phyloP scores from a whole-genome alignment of 2,329 filamentous ascomycete genomes.

The Rhynchosporium agropyri region DNA sequence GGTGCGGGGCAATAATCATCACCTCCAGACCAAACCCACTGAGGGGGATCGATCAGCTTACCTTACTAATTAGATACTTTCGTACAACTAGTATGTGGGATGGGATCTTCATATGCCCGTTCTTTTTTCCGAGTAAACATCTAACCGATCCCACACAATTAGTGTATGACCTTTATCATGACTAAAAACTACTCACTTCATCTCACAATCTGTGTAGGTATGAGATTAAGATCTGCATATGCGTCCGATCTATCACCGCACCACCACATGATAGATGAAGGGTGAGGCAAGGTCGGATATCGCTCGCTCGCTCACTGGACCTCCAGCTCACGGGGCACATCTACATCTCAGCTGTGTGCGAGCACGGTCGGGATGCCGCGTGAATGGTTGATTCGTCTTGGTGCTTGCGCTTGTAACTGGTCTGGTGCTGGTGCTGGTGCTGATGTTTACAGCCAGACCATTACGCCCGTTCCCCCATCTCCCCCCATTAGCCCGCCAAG shows the following conservation, averaged over 20 bases:
- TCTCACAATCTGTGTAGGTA: neutral
- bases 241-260: neutral
- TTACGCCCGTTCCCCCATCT: neutral
- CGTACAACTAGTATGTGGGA: neutral
- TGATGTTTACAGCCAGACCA: neutral
- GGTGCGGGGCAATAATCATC: constrained; percentile 1
- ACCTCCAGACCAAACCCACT: neutral
- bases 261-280: neutral
- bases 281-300: neutral
- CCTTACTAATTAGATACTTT: too few relatives aligned
- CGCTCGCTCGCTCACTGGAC: neutral
- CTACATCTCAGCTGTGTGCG: constrained; percentile 2
- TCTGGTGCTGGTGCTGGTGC: neutral
- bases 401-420: constrained; percentile 12
- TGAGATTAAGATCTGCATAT: too few relatives aligned
- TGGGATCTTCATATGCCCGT: constrained; percentile 5
- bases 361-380: constrained; percentile 3
- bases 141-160: too few relatives aligned
- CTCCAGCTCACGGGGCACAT: constrained; percentile 1
- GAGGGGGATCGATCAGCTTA: constrained; percentile 11
- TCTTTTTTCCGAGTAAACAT: too few relatives aligned
- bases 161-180: neutral
- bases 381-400: neutral
- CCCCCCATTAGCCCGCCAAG: constrained; percentile 11
- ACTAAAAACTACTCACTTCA: neutral